phyloP scores from a whole-genome alignment of 148 eudicot species.

The Vaccinium myrtillus region DNA sequence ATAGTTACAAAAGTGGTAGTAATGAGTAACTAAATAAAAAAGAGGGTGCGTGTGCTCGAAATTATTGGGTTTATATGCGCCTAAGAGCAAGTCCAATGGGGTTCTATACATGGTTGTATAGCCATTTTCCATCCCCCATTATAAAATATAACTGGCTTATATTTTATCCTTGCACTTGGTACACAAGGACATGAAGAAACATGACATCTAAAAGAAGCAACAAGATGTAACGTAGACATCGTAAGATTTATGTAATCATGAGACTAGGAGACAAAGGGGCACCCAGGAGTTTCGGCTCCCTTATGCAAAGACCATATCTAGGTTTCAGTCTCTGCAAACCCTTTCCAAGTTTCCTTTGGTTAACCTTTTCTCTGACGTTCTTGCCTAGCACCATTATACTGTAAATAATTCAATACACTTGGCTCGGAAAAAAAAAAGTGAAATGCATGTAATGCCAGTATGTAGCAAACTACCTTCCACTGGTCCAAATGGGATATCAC shows the following conservation, averaged over 20 bases:
- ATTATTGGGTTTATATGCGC: too few species aligned
- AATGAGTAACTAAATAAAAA: too few species aligned
- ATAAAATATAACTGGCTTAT: too few species aligned
- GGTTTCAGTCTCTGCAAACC: background rate
- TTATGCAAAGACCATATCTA: background rate
- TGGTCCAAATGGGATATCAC: constrained; percentile 65
- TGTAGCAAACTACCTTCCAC: constrained; percentile 51
- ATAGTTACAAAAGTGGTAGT: too few species aligned
- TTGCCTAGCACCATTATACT: background rate
- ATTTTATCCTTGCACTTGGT: background rate
- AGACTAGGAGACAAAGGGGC: background rate
- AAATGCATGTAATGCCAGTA: constrained; percentile 1
- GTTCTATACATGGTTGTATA: too few species aligned
- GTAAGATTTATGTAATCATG: background rate
- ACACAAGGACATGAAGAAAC: background rate
- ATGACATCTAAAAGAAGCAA: background rate
- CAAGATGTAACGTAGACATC: background rate
- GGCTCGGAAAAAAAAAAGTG: background rate
- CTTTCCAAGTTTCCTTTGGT: background rate
- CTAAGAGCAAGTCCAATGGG: too few species aligned
- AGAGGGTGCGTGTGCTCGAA: too few species aligned
- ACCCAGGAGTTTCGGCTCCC: background rate
- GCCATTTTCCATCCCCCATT: too few species aligned
- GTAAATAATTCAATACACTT: background rate
- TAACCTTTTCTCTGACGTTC: background rate